Percentiles rank a stretch among this genome's conserved stretches.
These are phyloP conservation scores for Plenodomus tracheiphilus DNA, from an alignment of 2,329 filamentous ascomycete species.

Conservation along the genomic window DNA sequence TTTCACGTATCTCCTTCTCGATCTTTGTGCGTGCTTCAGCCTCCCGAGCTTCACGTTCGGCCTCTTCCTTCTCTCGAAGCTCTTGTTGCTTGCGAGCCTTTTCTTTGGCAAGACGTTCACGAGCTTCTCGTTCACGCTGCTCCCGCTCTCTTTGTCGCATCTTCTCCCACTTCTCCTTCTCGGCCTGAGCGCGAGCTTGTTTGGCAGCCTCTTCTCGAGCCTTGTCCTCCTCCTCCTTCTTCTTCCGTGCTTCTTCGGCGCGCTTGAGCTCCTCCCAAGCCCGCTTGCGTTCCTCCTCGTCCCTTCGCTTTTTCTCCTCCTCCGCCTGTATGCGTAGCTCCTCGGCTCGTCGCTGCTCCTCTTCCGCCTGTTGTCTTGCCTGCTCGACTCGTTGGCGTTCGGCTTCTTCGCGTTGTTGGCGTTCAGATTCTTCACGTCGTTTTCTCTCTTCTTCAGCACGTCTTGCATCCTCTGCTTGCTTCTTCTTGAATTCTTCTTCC, in stretches of 20 bases:
- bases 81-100: conserved; percentile 46
- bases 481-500: not conserved
- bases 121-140: conserved; percentile 52
- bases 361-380: conserved; percentile 40
- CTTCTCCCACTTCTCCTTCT: conserved; percentile 58
- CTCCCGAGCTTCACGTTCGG: conserved; percentile 43
- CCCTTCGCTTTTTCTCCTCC: conserved; percentile 35
- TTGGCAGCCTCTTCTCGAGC: conserved; percentile 54
- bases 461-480: not conserved
- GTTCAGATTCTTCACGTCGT: not conserved
- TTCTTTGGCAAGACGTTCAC: conserved; percentile 51
- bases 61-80: conserved; percentile 46
- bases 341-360: conserved; percentile 56
- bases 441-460: not conserved
- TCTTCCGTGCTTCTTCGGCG: conserved; percentile 39
- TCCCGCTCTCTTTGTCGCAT: conserved; percentile 53
- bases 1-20: conserved; percentile 49
- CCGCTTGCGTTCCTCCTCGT: conserved; percentile 53
- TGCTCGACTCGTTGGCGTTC: conserved; percentile 44
- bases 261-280: conserved; percentile 44
- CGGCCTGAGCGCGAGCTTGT: conserved; percentile 50
- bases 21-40: conserved; percentile 41
- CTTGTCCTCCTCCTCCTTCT: conserved; percentile 45
- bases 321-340: conserved; percentile 16
- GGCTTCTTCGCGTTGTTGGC: not conserved